Base-by-base conservation (phyloP, 371 early-diverging fungal species). In the Mortierella sp. region DNA sequence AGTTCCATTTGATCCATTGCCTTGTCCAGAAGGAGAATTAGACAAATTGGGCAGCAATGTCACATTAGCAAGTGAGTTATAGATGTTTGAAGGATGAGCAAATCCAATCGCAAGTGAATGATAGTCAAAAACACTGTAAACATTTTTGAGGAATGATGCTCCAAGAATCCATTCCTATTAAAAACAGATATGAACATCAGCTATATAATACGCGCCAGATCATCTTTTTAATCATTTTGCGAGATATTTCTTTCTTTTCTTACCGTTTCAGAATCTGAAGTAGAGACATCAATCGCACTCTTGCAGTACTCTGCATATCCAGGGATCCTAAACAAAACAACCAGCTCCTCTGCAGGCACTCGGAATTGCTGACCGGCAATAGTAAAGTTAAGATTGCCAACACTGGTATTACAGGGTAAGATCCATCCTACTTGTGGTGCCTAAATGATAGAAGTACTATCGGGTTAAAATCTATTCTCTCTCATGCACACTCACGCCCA, bases 221-320 rank as follows among this genome's bases (percentile, higher is more conserved):
- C 15, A 40, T 10, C 40, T 15, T n/a, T 40, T 40, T 13, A 40
- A 5, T 13, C n/a, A n/a, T n/a, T n/a, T n/a, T n/a, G n/a, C n/a
- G 40, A 15, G 13, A 40, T 10, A 40, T 45, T n/a, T 45, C n/a
- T 15, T 45, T 45, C 6, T 7, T 45, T 17, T 29, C 47, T 26
- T 68, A 74, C 75, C 42, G 66, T 53, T 9, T 72, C 62, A 15
- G 77, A 54, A 10, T 57, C 57, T 1, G 73, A 70, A 1, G 31
- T 9, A 2, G 74, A 56, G 32, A 63, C 74, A 40, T 79, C 80
- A 15, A 79, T 64, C 6, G 80, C 80, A 28, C 80, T 79, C 53
- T 79, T 79, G 68, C 80, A 79, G 64, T 79, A 79, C 32, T 79
- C 80, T 23, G 70, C 74, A 57, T 74, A 70, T 6, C 80, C 80